phyloP scores from a whole-genome alignment of 1,139 yeast species.

The Saccharomyces hybrid region DNA sequence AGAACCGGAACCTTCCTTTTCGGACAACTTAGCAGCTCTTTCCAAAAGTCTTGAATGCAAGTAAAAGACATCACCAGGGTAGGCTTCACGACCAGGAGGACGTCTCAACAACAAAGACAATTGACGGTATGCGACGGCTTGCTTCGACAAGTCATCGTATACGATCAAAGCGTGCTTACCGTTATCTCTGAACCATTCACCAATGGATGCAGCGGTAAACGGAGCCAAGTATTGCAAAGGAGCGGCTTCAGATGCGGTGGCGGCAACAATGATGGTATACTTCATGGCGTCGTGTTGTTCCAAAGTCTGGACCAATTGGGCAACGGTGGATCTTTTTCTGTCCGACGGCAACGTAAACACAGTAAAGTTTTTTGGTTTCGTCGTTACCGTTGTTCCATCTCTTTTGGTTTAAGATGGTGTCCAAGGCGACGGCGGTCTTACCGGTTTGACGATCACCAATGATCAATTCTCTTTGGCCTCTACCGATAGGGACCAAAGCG shows the following conservation, averaged over 20 bases:
- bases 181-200: constrained; percentile 99
- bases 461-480: constrained; percentile 99
- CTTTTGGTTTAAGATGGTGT: constrained; percentile 97
- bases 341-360: constrained; percentile 99
- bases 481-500: constrained; percentile 98
- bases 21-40: constrained; percentile 97
- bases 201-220: constrained; percentile 98
- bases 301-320: constrained; percentile 97
- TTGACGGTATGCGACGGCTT: constrained; percentile 99
- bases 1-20: constrained; percentile 84
- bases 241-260: constrained; percentile 99
- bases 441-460: constrained; percentile 99
- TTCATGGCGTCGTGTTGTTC: constrained; percentile 97
- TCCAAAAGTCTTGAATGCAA: constrained; percentile 92
- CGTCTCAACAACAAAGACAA: constrained; percentile 94
- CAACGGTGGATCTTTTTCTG: constrained; percentile 99
- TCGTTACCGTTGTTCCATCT: constrained; percentile 94
- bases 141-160: constrained; percentile 97
- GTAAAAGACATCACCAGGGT: constrained; percentile 97
- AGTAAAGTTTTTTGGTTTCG: constrained; percentile 96
- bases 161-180: constrained; percentile 95
- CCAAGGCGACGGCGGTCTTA: constrained; percentile 98
- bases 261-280: constrained; percentile 97
- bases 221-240: constrained; percentile 99
- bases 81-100: constrained; percentile 96